Evolutionary conservation across 148 eudicot species (phyloP).

Genomic region (Camellia japonica): DNA sequence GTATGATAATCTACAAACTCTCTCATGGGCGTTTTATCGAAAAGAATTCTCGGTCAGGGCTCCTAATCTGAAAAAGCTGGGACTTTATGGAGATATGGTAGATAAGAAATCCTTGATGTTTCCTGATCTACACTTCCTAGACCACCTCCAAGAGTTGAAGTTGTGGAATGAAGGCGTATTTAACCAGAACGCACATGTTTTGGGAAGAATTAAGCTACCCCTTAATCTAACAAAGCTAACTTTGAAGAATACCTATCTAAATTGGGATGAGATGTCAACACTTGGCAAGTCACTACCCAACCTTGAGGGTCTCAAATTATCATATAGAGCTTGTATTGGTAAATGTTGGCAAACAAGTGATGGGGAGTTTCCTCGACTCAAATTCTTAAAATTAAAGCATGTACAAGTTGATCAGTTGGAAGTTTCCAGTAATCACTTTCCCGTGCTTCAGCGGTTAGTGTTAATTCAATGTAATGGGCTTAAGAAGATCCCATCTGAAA

Average conservation of each 20-base stretch:
- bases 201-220: background rate
- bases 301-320: background rate
- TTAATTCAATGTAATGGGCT: background rate
- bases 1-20: background rate
- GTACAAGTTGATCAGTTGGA: background rate
- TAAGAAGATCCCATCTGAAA: background rate
- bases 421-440: background rate
- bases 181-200: no score
- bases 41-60: background rate
- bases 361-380: background rate
- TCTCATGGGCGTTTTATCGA: background rate
- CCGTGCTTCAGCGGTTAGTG: background rate
- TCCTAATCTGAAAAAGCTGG: constrained; percentile 10
- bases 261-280: background rate
- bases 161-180: background rate
- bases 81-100: constrained; percentile 11
- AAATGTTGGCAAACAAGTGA: background rate
- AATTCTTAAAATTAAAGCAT: background rate
- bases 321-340: background rate
- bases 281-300: background rate
- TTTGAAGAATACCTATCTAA: background rate
- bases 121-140: background rate
- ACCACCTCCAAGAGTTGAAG: constrained; percentile 13
- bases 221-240: background rate
- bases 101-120: background rate